These are phyloP conservation scores for Mucor plumbeus DNA, from an alignment of 371 early-diverging fungal genomes.

Conservation along the genomic window DNA sequence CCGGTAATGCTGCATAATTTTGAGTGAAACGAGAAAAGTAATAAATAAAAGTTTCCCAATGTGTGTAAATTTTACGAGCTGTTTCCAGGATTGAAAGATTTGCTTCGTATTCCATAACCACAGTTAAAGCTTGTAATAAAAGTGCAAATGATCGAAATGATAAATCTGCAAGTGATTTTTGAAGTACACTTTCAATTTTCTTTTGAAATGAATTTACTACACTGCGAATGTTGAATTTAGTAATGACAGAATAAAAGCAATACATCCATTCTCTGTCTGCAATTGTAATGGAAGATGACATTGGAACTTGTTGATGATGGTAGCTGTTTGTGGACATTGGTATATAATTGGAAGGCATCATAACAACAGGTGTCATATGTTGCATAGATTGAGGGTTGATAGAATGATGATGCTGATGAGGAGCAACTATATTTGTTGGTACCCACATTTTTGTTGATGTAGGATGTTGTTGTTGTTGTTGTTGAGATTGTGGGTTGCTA, in stretches of 20 bases:
- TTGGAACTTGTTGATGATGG: not conserved
- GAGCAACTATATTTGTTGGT: not conserved
- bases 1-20: not conserved
- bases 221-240: not conserved
- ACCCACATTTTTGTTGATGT: not conserved
- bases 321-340: not conserved
- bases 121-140: slow-evolving; percentile 22
- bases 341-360: slow-evolving; percentile 17
- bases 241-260: slow-evolving; percentile 7
- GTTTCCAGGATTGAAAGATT: not conserved
- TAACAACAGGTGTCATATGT: slow-evolving; percentile 5
- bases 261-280: slow-evolving; percentile 12
- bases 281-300: not conserved
- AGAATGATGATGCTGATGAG: too few species aligned
- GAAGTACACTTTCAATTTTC: slow-evolving; percentile 15
- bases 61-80: not conserved
- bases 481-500: not conserved
- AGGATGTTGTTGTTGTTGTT: not conserved
- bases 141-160: slow-evolving; percentile 23
- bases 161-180: slow-evolving; percentile 12
- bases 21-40: not conserved
- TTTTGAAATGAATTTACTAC: slow-evolving; percentile 17
- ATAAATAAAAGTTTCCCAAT: slow-evolving; percentile 7
- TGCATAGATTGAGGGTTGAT: not conserved
- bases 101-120: slow-evolving; percentile 17